Evolutionary conservation across 2,329 filamentous ascomycete species (phyloP).

Genomic region (Stachybotrys chartarum): DNA sequence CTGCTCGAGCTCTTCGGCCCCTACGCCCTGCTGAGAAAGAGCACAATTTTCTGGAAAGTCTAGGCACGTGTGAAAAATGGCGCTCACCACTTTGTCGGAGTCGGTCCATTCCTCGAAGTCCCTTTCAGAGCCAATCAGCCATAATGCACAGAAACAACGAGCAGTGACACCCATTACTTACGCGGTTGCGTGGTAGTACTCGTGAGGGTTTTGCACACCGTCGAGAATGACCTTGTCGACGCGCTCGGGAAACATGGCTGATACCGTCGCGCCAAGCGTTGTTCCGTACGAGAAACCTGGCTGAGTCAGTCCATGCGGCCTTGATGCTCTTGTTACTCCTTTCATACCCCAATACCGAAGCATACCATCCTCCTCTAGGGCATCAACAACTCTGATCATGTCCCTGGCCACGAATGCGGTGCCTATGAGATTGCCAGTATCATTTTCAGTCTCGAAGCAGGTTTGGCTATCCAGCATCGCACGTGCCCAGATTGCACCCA

Average conservation of each 20-base stretch:
- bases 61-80: slow-evolving; percentile 16
- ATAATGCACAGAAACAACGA: neutral
- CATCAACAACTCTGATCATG: slow-evolving; percentile 35
- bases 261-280: slow-evolving; percentile 26
- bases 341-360: slow-evolving; percentile 29
- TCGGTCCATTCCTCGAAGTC: slow-evolving; percentile 15
- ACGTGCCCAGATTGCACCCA: slow-evolving; percentile 14
- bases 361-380: slow-evolving; percentile 27
- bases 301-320: neutral
- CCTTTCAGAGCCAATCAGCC: slow-evolving; percentile 3
- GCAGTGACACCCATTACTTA: slow-evolving; percentile 4
- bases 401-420: slow-evolving; percentile 37
- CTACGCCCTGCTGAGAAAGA: slow-evolving; percentile 10
- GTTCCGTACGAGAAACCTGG: slow-evolving; percentile 30
- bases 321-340: neutral
- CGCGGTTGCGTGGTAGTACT: slow-evolving; percentile 18
- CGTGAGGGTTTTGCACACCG: slow-evolving; percentile 20
- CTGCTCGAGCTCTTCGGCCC: slow-evolving; percentile 14
- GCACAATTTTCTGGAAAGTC: slow-evolving; percentile 10
- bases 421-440: slow-evolving; percentile 28
- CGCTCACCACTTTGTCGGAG: slow-evolving; percentile 16
- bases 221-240: slow-evolving; percentile 24
- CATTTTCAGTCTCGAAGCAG: slow-evolving; percentile 13
- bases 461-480: slow-evolving; percentile 9
- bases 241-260: slow-evolving; percentile 30